Percentiles rank a stretch among this genome's conserved stretches.
Conservation (phyloP, 495 filamentous ascomycete species). For the Penicillium desertorum region DNA sequence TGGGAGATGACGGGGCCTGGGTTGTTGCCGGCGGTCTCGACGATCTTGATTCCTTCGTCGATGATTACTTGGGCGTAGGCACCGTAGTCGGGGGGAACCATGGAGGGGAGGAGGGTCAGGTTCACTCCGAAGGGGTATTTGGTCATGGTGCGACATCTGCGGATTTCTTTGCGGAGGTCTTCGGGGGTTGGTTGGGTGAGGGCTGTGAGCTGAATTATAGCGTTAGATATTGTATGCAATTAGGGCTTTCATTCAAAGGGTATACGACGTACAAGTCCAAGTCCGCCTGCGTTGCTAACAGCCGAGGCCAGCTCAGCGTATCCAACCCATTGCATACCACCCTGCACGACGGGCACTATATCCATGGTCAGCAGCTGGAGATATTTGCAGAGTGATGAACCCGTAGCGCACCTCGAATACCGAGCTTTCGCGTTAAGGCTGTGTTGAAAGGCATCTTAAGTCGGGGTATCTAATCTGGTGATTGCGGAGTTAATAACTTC, state of each 20-base stretch:
- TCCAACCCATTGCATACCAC: slow-evolving; percentile 91
- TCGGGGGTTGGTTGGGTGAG: slow-evolving; percentile 93
- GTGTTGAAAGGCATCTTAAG: slow-evolving; percentile 85
- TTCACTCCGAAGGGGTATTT: slow-evolving; percentile 91
- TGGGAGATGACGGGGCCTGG: slow-evolving; percentile 87
- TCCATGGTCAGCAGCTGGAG: slow-evolving; percentile 15
- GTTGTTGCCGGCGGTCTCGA: slow-evolving; percentile 95
- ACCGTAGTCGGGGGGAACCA: slow-evolving; percentile 85
- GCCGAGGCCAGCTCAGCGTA: slow-evolving; percentile 91
- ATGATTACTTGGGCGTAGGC: slow-evolving; percentile 93
- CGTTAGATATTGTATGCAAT: slow-evolving; percentile 12
- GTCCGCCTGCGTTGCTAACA: slow-evolving; percentile 91
- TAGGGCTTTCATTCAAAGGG: not conserved
- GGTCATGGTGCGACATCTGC: slow-evolving; percentile 80
- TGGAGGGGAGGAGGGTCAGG: slow-evolving; percentile 87
- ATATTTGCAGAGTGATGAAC: not conserved
- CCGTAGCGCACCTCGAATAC: slow-evolving; percentile 67
- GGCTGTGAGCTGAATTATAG: slow-evolving; percentile 62
- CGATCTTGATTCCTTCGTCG: slow-evolving; percentile 88
- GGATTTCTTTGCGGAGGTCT: slow-evolving; percentile 92
- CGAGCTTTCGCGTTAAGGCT: slow-evolving; percentile 81
- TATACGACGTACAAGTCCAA: slow-evolving; percentile 65
- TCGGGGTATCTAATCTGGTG: slow-evolving; percentile 6
- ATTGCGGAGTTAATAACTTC: slow-evolving; percentile 1
- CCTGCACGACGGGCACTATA: slow-evolving; percentile 92